A percentile compares a stretch with the other conserved stretches of the same genome.
Conservation (phyloP, 2,329 filamentous ascomycete species). For the Sporothrix pallida region DNA sequence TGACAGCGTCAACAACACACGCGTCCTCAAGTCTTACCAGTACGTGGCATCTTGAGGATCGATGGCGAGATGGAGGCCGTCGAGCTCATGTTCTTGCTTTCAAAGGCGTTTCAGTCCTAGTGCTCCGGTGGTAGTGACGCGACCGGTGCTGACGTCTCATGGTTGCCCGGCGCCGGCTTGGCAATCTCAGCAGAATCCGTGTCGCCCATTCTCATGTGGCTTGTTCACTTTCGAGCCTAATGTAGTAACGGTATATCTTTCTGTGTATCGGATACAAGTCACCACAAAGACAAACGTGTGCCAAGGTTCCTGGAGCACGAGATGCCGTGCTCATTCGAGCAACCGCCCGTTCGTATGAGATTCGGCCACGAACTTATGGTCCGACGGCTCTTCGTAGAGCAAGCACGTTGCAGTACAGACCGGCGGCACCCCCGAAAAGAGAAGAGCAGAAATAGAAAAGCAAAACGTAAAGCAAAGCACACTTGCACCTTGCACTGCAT, state of each 20-base stretch:
- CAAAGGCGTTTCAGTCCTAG: too few species aligned
- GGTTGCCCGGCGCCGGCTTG: neutral
- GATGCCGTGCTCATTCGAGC: too few species aligned
- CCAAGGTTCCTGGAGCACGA: too few species aligned
- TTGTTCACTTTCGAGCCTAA: too few species aligned
- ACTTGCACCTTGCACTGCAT: neutral
- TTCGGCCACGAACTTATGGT: neutral
- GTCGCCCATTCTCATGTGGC: too few species aligned
- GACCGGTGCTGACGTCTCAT: neutral
- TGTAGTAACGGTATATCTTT: too few species aligned
- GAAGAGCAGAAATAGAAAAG: neutral
- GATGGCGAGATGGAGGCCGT: slow-evolving; percentile 44
- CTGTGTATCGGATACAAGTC: too few species aligned
- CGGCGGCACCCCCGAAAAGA: neutral
- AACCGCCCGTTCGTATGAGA: too few species aligned
- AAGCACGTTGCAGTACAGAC: slow-evolving; percentile 12
- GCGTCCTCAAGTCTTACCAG: slow-evolving; percentile 34
- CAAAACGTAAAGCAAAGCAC: neutral
- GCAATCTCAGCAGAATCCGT: neutral
- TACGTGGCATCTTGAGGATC: slow-evolving; percentile 42
- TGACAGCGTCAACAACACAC: too few species aligned
- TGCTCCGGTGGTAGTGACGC: neutral
- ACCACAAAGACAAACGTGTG: too few species aligned
- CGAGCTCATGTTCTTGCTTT: slow-evolving; percentile 27
- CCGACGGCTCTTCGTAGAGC: neutral